Conservation (phyloP, 2,329 filamentous ascomycete species). For the Endoconidiophora polonica region DNA sequence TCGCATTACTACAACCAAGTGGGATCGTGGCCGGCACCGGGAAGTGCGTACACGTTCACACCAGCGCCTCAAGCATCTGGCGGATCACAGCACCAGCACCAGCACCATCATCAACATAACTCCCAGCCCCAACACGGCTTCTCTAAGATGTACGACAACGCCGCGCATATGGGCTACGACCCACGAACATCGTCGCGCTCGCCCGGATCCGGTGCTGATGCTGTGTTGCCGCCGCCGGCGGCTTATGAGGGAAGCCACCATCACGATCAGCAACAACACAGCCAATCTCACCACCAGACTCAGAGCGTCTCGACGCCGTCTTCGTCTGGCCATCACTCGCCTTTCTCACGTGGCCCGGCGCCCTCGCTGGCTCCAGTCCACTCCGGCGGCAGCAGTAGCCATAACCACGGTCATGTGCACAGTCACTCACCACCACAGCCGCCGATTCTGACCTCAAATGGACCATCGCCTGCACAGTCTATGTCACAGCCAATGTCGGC, state of each 20-base stretch:
- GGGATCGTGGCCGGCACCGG: constrained; percentile 41
- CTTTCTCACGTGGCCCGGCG: constrained; percentile 9
- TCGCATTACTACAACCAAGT: constrained; percentile 33
- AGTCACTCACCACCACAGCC: constrained; percentile 3
- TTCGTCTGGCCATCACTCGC: constrained; percentile 24
- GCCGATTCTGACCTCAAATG: constrained; percentile 15
- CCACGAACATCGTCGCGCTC: constrained; percentile 7
- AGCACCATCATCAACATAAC: too few relatives aligned
- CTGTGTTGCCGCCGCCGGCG: constrained; percentile 42
- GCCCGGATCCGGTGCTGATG: constrained; percentile 40
- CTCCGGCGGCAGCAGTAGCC: background rate
- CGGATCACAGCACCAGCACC: constrained; percentile 17
- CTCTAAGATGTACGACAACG: constrained; percentile 7
- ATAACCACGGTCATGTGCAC: background rate
- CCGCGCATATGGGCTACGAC: constrained; percentile 5
- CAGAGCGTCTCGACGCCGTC: background rate
- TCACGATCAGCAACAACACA: background rate
- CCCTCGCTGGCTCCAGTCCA: constrained; percentile 12
- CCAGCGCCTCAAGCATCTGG: constrained; percentile 22
- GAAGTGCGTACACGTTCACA: constrained; percentile 36
- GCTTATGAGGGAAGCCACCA: constrained; percentile 50
- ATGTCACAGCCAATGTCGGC: background rate
- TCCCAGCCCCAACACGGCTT: background rate
- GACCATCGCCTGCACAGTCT: background rate
- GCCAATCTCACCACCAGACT: background rate